Evolutionary conservation across 1,284 basidiomycete species (phyloP), one percentile per base, ranked within the genome.

Genomic region (Peniophora sp.): DNA sequence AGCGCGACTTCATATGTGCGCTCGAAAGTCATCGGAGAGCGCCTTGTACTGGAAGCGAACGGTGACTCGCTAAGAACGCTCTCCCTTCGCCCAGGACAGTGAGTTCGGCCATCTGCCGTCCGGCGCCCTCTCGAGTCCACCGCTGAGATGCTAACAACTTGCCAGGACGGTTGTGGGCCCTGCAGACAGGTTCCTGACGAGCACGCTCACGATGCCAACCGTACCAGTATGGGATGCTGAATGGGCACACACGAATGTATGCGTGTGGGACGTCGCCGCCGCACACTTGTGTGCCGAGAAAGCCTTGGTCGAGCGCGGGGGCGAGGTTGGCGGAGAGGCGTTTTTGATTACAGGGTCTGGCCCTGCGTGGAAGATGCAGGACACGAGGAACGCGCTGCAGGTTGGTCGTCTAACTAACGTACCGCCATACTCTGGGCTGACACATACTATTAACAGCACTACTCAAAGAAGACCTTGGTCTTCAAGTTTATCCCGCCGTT

Each of bases 261-360:
- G 64, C 49, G 66, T 61, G 2, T 68, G 66, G 65, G 68, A 68
- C 54, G 64, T 58, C 24, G 68, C 63, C 3, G 62, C 67, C 9
- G 66, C 67, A 1, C 65, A 68, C 52, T 54, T 68, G 12, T 39
- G 59, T 1, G 55, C 62, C 34, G 66, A 67, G 51, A 59, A 66
- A 54, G 66, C 64, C 0, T 52, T 68, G 27, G 51, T 49, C 3
- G 50, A 54, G 22, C 57, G 58, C 18, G 58, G 58, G 2, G 55
- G 58, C 3, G 58, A 64, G 41, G 60, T 62, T 2, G 57, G 61
- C 15, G 65, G 65, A 20, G 57, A 68, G 47, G 60, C 59, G 8
- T 69, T 68, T 51, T 53, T 68, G 22, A 58, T 68, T 20, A 65
- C 65, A 12, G 65, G 68, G 3, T 60, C 61, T 41, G 62, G 60